Base-by-base conservation (phyloP, 2,329 filamentous ascomycete species). In the Zymoseptoria ardabiliae region DNA sequence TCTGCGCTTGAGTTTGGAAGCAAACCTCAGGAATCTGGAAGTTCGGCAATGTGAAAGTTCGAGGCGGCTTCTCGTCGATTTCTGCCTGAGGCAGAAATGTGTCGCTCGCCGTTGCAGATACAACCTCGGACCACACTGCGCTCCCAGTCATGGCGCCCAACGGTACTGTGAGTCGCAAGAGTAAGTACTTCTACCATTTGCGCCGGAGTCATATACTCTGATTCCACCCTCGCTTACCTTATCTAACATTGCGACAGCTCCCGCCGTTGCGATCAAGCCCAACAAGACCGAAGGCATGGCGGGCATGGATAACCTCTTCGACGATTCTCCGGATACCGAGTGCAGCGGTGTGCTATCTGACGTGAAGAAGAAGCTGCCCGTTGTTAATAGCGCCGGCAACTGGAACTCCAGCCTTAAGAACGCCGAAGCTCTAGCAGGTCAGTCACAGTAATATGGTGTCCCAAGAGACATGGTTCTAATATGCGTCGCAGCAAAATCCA, bases 341-440 rank as follows among this genome's bases (percentile, higher is more conserved):
- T 53, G 59, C 5, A 54, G 61, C 23, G 64, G 62, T 11, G 30
- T 72, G 20, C 65, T 66, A 45, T 62, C 68, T 7, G 67, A 72
- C 19, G 58, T 69, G 22, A 66, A 67, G 58, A 66, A 67, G 54
- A 62, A 62, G 50, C 54, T 72, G 17, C 70, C 71, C 11, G 64
- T 66, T 56, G 64, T 71, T 20, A 68, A 69, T 59, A 70, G 72
- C 58, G 65, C 71, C 0, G 72, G 72, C 22, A 68, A 61, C 49
- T 73, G 71, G 70, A 69, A 71, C 45, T 65, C 66, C 25, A 69
- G 71, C 28, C 59, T 70, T 55, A 62, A 61, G 41, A 65, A 59
- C 54, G 68, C 68, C 64, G 61, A 28, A 55, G 54, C 54, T 55
- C 50, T 22, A 56, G 22, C 53, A 41, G 50, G 50, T 51, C 50